A percentile compares a stretch with the other conserved stretches of the same genome.
phyloP scores from a whole-genome alignment of 192 early-diverging fungal genomes.

The Tieghemiomyces parasiticus region DNA sequence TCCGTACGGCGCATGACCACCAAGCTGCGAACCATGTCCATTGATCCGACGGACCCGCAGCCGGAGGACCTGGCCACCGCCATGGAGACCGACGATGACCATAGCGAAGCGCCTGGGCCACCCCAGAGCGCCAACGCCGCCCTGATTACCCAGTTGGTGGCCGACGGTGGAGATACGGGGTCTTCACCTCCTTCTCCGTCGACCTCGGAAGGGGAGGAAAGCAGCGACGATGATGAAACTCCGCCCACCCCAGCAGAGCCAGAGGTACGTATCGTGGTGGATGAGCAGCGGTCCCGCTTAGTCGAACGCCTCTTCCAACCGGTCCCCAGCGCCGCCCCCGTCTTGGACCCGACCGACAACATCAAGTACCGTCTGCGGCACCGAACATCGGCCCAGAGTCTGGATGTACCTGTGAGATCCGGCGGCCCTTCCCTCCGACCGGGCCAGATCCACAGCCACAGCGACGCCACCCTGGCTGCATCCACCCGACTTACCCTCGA shows the following conservation, averaged over 20 bases:
- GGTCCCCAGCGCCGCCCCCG: too few relatives aligned
- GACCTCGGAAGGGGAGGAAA: too few relatives aligned
- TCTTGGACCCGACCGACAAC: too few relatives aligned
- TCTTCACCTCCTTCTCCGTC: too few relatives aligned
- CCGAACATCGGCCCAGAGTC: background rate
- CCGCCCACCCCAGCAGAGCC: background rate
- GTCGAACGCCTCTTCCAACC: background rate
- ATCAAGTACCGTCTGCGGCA: background rate
- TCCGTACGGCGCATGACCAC: too few relatives aligned
- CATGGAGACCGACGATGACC: background rate
- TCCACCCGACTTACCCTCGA: conserved; percentile 15
- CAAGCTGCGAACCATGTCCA: conserved; percentile 5
- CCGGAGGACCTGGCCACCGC: background rate
- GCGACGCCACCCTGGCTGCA: background rate
- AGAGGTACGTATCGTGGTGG: background rate
- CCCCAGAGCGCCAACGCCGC: too few relatives aligned
- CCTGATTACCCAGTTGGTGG: too few relatives aligned
- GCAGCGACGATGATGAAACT: too few relatives aligned
- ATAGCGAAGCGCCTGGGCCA: too few relatives aligned
- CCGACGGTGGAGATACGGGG: too few relatives aligned
- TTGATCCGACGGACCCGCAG: background rate
- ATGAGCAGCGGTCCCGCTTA: background rate
- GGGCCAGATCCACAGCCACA: background rate
- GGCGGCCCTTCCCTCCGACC: too few relatives aligned
- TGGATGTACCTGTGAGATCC: background rate